phyloP scores from a whole-genome alignment of 1,139 yeast genomes.

The Petasospora rhodanensis region DNA sequence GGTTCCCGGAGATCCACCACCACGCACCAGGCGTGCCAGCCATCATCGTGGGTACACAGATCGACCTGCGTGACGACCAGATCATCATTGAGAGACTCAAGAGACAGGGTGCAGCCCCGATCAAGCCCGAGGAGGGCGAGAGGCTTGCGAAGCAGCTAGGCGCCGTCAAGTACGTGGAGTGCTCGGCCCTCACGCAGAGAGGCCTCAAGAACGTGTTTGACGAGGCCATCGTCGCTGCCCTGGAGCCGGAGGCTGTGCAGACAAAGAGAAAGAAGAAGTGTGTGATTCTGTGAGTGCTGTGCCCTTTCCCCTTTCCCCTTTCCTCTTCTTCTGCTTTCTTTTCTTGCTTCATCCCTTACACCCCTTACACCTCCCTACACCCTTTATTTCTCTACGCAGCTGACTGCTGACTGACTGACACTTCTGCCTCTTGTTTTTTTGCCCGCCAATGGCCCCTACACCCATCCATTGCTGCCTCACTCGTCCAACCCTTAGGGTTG shows the following conservation, averaged over 20 bases:
- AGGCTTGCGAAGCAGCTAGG: constrained; percentile 88
- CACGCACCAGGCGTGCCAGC: constrained; percentile 98
- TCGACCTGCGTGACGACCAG: constrained; percentile 91
- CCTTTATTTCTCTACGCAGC: background rate
- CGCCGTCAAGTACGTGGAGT: constrained; percentile 94
- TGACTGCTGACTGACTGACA: background rate
- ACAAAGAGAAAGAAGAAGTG: constrained; percentile 63
- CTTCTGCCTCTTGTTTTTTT: too few species aligned
- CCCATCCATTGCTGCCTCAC: too few species aligned
- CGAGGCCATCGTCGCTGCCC: constrained; percentile 94
- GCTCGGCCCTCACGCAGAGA: constrained; percentile 96
- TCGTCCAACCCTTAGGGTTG: too few species aligned
- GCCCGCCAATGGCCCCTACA: too few species aligned
- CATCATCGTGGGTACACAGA: constrained; percentile 92
- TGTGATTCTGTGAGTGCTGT: constrained; percentile 52
- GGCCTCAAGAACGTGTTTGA: constrained; percentile 95
- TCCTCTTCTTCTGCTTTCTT: background rate
- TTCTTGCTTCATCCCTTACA: background rate
- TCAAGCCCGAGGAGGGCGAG: constrained; percentile 84
- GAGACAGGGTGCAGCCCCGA: constrained; percentile 86
- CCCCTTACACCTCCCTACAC: background rate
- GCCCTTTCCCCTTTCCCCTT: background rate
- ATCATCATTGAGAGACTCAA: constrained; percentile 83
- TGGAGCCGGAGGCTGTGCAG: constrained; percentile 85
- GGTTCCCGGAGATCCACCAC: constrained; percentile 98